Evolutionary conservation across 1,284 basidiomycete genomes (phyloP), one percentile per base, ranked within the genome.

Genomic region (Ceratobasidium sp.): DNA sequence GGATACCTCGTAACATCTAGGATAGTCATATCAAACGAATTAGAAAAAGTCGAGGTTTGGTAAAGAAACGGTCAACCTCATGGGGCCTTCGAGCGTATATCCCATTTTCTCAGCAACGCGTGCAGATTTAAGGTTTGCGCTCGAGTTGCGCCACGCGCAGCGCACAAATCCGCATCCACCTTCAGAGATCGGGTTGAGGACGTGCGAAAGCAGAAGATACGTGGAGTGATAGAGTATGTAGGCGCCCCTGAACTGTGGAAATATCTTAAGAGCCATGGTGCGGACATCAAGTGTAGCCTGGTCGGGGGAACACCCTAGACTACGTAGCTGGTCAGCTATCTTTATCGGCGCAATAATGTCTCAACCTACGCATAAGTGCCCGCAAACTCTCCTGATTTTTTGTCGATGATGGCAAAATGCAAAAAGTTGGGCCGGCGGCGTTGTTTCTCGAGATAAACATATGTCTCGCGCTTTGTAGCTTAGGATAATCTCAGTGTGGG

Each of bases 81-180:
- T 66, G 9, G 64, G 64, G 13, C 64, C 64, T 48, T 66, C 64
- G 10, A 66, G 44, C 17, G 44, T 66, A 20, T 26, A 66, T 23
- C 64, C 64, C 64, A 66, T 66, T 13, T 66, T 66, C 44, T 66
- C 64, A 5, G 64, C 64, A 10, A 66, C 64, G 9, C 64, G 64
- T 17, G 44, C 64, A 1, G 64, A 66, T 9, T 46, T 44, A 13
- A 44, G 64, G 44, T 66, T 66, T 48, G 42, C 64, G 3, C 3
- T 2, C 10, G 64, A 44, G 64, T 48, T 66, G 3, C 64, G 44
- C 64, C 64, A 66, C 1, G 64, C 64, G 12, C 64, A 50, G 44
- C 64, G 64, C 12, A 66, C 64, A 28, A 66, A 40, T 1, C 64
- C 64, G 10, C 64, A 66, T 9, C 64, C 64, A 26, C 64, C 64